Evolutionary conservation across 306 rosid genomes (phyloP).

Genomic region (Prunus kanzakura): DNA sequence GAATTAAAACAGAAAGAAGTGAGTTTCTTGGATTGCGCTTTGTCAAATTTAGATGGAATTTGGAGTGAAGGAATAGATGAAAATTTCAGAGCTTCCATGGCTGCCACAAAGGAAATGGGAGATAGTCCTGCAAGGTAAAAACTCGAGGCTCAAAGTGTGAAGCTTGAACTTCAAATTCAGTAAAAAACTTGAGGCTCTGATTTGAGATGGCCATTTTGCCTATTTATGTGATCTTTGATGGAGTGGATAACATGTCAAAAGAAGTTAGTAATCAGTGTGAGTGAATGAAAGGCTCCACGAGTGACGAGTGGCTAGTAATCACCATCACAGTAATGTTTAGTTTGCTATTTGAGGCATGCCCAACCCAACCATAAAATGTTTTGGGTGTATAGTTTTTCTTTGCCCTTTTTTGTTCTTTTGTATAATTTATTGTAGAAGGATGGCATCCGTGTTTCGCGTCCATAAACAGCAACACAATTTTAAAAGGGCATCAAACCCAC

Average conservation of each 20-base stretch:
- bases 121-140: neutral
- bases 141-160: neutral
- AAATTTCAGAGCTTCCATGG: conserved; percentile 55
- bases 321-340: neutral
- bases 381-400: neutral
- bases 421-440: too few relatives aligned
- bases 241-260: neutral
- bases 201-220: neutral
- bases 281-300: neutral
- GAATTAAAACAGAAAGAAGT: conserved; percentile 24
- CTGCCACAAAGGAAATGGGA: neutral
- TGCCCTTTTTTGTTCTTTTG: neutral
- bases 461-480: neutral
- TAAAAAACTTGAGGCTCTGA: conserved; percentile 2
- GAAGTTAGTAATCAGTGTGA: too few relatives aligned
- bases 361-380: neutral
- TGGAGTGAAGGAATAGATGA: conserved; percentile 42
- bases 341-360: neutral
- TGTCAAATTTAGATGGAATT: conserved; percentile 20
- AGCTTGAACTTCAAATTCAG: neutral
- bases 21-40: conserved; percentile 27
- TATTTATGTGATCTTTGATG: neutral
- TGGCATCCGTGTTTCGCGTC: neutral
- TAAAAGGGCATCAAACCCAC: too few relatives aligned
- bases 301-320: neutral